These are phyloP conservation scores for Fraxinus pennsylvanica DNA, from an alignment of 257 asterid genomes.

Conservation along the genomic window DNA sequence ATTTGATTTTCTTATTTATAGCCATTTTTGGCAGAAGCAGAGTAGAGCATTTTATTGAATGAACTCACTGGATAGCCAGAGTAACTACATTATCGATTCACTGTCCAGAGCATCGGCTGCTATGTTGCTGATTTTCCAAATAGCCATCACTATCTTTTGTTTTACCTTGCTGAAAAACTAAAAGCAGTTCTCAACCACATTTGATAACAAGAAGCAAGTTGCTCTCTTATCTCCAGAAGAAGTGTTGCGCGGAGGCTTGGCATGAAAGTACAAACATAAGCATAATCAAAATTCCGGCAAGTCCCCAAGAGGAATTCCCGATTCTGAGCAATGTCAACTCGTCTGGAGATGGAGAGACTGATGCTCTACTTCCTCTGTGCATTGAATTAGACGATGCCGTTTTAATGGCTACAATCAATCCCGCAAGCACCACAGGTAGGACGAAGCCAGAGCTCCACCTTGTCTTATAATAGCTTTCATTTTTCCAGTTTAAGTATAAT, in stretches of 20 bases:
- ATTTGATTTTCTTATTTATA: background rate
- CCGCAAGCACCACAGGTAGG: slow-evolving; percentile 60
- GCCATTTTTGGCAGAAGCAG: too few species aligned
- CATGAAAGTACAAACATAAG: slow-evolving; percentile 60
- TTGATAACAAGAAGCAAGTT: background rate
- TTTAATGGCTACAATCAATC: slow-evolving; percentile 66
- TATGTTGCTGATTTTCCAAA: background rate
- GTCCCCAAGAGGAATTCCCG: slow-evolving; percentile 70
- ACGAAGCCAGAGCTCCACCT: slow-evolving; percentile 68
- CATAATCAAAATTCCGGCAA: slow-evolving; percentile 63
- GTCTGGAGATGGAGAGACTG: slow-evolving; percentile 16
- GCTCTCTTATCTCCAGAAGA: slow-evolving; percentile 49
- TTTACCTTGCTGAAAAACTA: background rate
- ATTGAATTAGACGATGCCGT: slow-evolving; percentile 44
- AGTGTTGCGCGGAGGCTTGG: slow-evolving; percentile 54
- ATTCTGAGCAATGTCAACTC: slow-evolving; percentile 38
- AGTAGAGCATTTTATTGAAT: too few species aligned
- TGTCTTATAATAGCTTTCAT: slow-evolving; percentile 35
- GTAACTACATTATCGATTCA: background rate
- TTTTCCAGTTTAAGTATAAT: slow-evolving; percentile 41
- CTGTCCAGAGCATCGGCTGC: background rate
- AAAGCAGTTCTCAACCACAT: background rate
- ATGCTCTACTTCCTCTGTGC: slow-evolving; percentile 12
- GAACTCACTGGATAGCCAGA: too few species aligned
- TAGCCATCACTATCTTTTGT: background rate